Evolutionary conservation across 495 filamentous ascomycete genomes (phyloP), one percentile per base, ranked within the genome.

Genomic region (Penicillium ochrochloron): DNA sequence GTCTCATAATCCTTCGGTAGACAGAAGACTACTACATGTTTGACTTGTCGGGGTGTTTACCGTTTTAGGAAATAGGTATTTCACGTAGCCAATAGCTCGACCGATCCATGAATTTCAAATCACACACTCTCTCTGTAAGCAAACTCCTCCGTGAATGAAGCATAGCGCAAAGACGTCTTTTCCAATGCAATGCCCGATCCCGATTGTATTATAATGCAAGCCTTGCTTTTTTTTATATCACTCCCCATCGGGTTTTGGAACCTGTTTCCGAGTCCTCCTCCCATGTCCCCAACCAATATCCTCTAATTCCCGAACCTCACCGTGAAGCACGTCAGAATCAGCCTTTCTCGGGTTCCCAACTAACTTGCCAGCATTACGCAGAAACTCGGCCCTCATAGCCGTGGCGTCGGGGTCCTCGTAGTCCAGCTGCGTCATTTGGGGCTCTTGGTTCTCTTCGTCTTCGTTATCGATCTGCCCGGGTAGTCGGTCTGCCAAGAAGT

Each of bases 371-470:
- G 82, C 82, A 59, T 79, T 65, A 3, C 70, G 67, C 25, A 80
- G 73, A 21, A 85, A 79, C 58, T 81, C 74, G 39, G 81, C 76
- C 44, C 82, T 73, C 78, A 82, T 82, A 19, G 81, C 80, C 15
- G 76, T 71, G 9, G 80, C 82, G 35, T 84, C 82, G 7, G 80
- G 73, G 62, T 85, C 82, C 63, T 85, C 82, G 59, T 84, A 85
- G 56, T 80, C 78, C n/a, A 85, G 63, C 67, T 85, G 83, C 42
- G 83, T 85, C 82, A 84, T 80, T 14, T 73, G 74, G 42, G 76
- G 80, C 15, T 70, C 66, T 44, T 78, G 69, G 17, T 76, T 72
- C 56, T 79, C 75, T 23, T 74, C 76, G 17, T 77, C 67, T 53
- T 80, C 72, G 3, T 74, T 66, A 11, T 76, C 75, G 23, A 54